These are phyloP conservation scores for Pachyrhizus erosus DNA, from an alignment of 306 rosid species.

Conservation along the genomic window DNA sequence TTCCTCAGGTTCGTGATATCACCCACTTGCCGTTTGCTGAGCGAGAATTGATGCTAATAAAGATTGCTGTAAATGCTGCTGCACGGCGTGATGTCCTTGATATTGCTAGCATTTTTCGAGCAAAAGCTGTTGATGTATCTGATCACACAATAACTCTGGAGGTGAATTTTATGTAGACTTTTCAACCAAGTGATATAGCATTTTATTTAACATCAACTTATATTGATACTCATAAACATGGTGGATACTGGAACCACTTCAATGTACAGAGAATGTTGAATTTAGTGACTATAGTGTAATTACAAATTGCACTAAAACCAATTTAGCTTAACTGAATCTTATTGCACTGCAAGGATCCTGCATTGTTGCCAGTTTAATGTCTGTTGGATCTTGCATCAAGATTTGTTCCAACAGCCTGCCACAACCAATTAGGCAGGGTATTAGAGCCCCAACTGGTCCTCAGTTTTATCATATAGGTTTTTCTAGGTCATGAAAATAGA, in stretches of 20 bases:
- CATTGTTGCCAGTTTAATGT: neutral
- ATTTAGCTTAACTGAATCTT: constrained; percentile 2
- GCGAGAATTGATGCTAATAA: constrained; percentile 82
- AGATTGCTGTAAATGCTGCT: constrained; percentile 81
- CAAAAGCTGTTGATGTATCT: constrained; percentile 83
- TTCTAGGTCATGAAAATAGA: constrained; percentile 12
- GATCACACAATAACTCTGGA: constrained; percentile 85
- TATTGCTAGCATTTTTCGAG: constrained; percentile 85
- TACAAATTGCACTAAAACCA: constrained; percentile 6
- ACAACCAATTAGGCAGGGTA: neutral
- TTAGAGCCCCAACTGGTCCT: neutral
- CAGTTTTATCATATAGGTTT: neutral
- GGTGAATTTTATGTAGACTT: constrained; percentile 53
- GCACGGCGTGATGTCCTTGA: constrained; percentile 89
- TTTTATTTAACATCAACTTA: constrained; percentile 3
- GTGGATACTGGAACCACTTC: neutral
- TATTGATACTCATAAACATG: neutral
- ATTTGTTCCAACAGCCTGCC: neutral
- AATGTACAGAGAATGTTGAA: constrained; percentile 4
- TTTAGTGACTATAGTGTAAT: neutral
- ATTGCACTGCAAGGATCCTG: neutral
- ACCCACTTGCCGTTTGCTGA: constrained; percentile 88
- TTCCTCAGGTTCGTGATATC: constrained; percentile 71
- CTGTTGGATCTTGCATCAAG: constrained; percentile 12
- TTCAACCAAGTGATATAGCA: constrained; percentile 23